These are phyloP conservation scores for Tetracladium marchalianum DNA, from an alignment of 495 filamentous ascomycete genomes.

Conservation along the genomic window DNA sequence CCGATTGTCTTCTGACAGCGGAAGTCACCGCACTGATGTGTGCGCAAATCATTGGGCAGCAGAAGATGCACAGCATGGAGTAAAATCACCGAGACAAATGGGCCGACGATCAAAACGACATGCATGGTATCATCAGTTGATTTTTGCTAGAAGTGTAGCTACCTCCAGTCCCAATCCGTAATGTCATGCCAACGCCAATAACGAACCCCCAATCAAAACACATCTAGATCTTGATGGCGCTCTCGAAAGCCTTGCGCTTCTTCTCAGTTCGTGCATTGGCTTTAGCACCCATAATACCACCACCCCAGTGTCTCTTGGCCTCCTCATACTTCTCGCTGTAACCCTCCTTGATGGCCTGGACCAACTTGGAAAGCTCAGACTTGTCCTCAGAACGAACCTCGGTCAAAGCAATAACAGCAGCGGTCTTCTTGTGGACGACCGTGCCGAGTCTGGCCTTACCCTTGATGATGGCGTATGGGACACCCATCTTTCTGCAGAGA, in stretches of 20 bases:
- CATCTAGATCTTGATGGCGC: slow-evolving; percentile 87
- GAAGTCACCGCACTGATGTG: no score
- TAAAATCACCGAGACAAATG: no score
- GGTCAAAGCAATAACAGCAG: slow-evolving; percentile 89
- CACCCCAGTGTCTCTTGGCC: slow-evolving; percentile 90
- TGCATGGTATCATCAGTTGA: slow-evolving; percentile 20
- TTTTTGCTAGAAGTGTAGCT: slow-evolving; percentile 13
- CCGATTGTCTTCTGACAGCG: no score
- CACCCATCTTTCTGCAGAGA: slow-evolving; percentile 99
- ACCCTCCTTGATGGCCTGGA: slow-evolving; percentile 94
- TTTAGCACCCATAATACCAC: slow-evolving; percentile 99
- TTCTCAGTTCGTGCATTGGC: slow-evolving; percentile 86
- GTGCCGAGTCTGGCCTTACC: slow-evolving; percentile 98
- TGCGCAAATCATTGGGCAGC: no score
- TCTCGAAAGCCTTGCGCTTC: slow-evolving; percentile 90
- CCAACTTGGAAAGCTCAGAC: slow-evolving; percentile 90
- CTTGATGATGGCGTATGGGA: slow-evolving; percentile 98
- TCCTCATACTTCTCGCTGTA: slow-evolving; percentile 96
- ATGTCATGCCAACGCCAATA: slow-evolving; percentile 17
- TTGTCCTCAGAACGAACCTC: slow-evolving; percentile 98
- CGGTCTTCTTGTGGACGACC: slow-evolving; percentile 99
- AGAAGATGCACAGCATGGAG: no score
- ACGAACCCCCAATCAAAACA: slow-evolving; percentile 8
- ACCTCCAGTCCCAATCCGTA: slow-evolving; percentile 18
- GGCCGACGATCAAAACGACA: neutral